Conservation (phyloP, 805 yeast species). For the Nakazawaea wickerhamii region DNA sequence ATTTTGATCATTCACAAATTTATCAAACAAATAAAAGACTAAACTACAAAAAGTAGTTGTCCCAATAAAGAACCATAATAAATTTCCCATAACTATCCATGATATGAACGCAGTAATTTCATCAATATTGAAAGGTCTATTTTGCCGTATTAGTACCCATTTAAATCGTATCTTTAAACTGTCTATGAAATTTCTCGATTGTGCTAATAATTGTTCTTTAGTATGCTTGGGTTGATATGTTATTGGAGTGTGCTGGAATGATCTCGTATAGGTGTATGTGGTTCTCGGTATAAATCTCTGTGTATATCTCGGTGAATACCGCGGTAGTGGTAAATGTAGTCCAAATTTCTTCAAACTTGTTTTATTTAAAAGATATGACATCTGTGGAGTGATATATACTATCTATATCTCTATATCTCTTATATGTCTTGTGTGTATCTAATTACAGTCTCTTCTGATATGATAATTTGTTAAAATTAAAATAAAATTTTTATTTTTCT, state of each 20-base stretch:
- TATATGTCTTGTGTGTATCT: too few relatives aligned
- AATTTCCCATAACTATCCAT: slow-evolving; percentile 53
- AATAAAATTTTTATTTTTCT: too few relatives aligned
- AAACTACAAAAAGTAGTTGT: slow-evolving; percentile 52
- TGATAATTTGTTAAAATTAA: too few relatives aligned
- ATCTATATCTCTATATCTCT: too few relatives aligned
- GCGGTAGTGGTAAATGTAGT: too few relatives aligned
- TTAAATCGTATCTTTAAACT: slow-evolving; percentile 21
- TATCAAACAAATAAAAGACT: slow-evolving; percentile 38
- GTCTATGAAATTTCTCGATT: slow-evolving; percentile 13
- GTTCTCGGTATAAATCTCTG: too few relatives aligned
- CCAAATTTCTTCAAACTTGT: too few relatives aligned
- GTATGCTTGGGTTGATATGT: slow-evolving; percentile 13
- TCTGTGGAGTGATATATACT: too few relatives aligned
- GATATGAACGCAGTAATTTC: slow-evolving; percentile 51
- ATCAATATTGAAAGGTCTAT: slow-evolving; percentile 42
- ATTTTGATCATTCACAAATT: slow-evolving; percentile 23
- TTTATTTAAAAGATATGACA: too few relatives aligned
- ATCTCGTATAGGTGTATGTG: too few relatives aligned
- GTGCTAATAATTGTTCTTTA: slow-evolving; percentile 23
- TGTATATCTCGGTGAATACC: too few relatives aligned
- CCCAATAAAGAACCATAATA: slow-evolving; percentile 49
- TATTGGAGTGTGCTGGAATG: neutral
- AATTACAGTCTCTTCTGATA: too few relatives aligned
- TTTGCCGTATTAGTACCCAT: slow-evolving; percentile 45